These are phyloP conservation scores for Microsporum ferrugineum DNA, from an alignment of 2,329 filamentous ascomycete species.

Conservation along the genomic window DNA sequence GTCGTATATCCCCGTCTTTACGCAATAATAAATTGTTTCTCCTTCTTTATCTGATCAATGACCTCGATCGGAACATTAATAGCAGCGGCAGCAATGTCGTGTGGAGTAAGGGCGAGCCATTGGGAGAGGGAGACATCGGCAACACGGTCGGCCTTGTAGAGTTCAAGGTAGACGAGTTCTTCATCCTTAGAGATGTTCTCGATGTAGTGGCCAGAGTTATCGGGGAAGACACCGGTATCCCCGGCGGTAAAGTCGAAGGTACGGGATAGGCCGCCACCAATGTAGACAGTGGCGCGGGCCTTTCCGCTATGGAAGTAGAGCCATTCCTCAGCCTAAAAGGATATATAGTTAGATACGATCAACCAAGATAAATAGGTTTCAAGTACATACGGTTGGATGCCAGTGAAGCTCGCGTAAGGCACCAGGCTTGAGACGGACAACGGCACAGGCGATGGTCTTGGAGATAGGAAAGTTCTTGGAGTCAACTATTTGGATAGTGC, in stretches of 20 bases:
- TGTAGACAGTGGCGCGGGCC: conserved; percentile 54
- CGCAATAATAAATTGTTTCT: conserved; percentile 49
- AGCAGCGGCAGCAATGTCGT: conserved; percentile 49
- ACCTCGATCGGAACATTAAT: conserved; percentile 49
- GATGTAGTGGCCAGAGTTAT: conserved; percentile 56
- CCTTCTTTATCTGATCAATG: conserved; percentile 48
- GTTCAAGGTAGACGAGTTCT: conserved; percentile 56
- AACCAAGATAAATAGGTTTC: neutral
- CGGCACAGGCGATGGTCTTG: conserved; percentile 54
- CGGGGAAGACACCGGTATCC: conserved; percentile 57
- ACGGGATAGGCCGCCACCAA: conserved; percentile 48
- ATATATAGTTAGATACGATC: neutral
- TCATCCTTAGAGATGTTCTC: conserved; percentile 55
- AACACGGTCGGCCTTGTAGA: conserved; percentile 57
- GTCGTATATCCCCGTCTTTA: neutral
- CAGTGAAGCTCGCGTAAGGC: conserved; percentile 57
- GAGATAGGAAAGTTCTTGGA: conserved; percentile 55
- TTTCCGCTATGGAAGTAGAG: conserved; percentile 56
- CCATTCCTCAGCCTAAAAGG: conserved; percentile 53
- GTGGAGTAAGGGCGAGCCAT: conserved; percentile 57
- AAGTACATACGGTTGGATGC: conserved; percentile 50
- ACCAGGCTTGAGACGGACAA: conserved; percentile 53
- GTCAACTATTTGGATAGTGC: conserved; percentile 53
- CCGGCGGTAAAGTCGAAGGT: conserved; percentile 57
- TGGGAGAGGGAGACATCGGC: conserved; percentile 56